Evolutionary conservation across 2,329 filamentous ascomycete species (phyloP), one percentile per base, ranked within the genome.

Genomic region (Penicillium brasilianum): DNA sequence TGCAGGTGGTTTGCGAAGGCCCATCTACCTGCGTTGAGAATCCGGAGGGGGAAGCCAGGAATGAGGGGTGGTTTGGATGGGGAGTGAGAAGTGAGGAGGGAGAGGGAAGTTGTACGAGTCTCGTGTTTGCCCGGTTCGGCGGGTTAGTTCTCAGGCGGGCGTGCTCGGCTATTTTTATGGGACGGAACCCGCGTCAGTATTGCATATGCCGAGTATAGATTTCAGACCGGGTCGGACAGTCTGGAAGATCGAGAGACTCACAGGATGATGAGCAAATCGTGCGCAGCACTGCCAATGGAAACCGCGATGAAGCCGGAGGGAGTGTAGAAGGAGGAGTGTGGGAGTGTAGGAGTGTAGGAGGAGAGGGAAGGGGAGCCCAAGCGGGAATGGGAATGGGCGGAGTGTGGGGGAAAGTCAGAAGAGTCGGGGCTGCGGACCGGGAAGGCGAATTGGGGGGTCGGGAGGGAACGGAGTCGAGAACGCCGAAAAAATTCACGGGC

Each of bases 381-480:
- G 60, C 66, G 61, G 68, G 66, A 70, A 71, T 66, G 65, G 67
- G 66, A 69, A 71, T 66, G 65, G 65, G 72, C 70, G 70, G 71
- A 74, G 73, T 75, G 73, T 75, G 74, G 73, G 72, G 73, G 71
- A 74, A 65, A 41, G 34, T 53, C 50, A 37, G 20, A 9, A 53
- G 65, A 66, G 68, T 71, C 69, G 72, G 72, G 69, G 72, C 65
- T 66, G 64, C 71, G 70, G 70, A 68, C 70, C 70, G 71, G 71
- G 54, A 72, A 65, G 57, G 62, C 58, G 57, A 63, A 63, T 53
- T 46, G 51, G 28, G 39, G 36, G 57, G 54, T 69, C 64, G 67
- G 65, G 62, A 66, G 61, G 64, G 66, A 68, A 70, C 65, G 63
- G 64, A 50, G 60, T 53, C 59, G 64, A 57, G 60, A 53, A 57